Evolutionary conservation across 1,284 basidiomycete species (phyloP).

Genomic region (Apiotrichum veenhuisii): DNA sequence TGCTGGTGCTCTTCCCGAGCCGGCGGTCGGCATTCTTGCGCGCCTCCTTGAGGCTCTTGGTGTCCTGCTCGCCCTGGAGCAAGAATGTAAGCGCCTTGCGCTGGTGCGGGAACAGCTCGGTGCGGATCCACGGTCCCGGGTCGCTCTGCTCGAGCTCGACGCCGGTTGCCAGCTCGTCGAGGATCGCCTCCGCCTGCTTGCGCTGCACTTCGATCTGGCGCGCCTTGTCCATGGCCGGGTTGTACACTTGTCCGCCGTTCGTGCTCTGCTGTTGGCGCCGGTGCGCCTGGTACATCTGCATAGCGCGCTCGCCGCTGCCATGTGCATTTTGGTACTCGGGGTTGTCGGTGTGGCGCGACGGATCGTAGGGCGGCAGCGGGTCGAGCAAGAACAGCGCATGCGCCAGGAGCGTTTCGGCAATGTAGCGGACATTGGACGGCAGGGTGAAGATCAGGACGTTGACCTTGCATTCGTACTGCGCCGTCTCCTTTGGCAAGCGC

Average conservation of each 20-base stretch:
- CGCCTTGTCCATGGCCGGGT: constrained; percentile 54
- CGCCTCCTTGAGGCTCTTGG: constrained; percentile 38
- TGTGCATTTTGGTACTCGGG: constrained; percentile 82
- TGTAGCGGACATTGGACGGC: constrained; percentile 78
- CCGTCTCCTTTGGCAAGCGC: constrained; percentile 45
- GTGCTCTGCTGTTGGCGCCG: constrained; percentile 3
- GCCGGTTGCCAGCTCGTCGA: constrained; percentile 79
- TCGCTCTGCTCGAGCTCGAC: constrained; percentile 82
- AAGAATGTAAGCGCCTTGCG: constrained; percentile 96
- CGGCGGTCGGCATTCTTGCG: constrained; percentile 32
- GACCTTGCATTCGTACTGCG: constrained; percentile 55
- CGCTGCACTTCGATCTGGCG: constrained; percentile 88
- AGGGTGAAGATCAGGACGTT: constrained; percentile 87
- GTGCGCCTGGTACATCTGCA: constrained; percentile 23
- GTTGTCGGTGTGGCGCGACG: constrained; percentile 58
- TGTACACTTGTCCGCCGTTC: constrained; percentile 8
- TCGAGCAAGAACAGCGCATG: constrained; percentile 73
- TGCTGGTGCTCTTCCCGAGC: constrained; percentile 17
- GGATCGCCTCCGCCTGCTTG: constrained; percentile 89
- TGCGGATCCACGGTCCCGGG: constrained; percentile 79
- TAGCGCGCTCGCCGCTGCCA: constrained; percentile 45
- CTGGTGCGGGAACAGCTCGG: constrained; percentile 93
- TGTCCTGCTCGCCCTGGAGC: constrained; percentile 73
- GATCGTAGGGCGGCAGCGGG: constrained; percentile 58
- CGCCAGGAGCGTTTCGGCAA: constrained; percentile 69